These are phyloP conservation scores for Leptodontidium sp. DNA, from an alignment of 2,329 filamentous ascomycete genomes.

Conservation along the genomic window DNA sequence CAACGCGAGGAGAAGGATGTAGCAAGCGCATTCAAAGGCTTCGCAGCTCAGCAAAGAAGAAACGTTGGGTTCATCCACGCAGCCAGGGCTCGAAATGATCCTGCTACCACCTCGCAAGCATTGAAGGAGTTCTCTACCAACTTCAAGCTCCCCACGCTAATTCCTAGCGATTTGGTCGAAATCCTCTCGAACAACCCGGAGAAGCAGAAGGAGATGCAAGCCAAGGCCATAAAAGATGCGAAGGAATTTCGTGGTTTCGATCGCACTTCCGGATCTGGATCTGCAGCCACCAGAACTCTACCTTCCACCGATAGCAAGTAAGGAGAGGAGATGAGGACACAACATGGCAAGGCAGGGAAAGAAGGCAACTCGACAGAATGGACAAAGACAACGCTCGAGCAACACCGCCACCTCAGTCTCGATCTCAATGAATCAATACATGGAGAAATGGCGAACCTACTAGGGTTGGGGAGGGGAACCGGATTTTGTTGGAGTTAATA, in stretches of 20 bases:
- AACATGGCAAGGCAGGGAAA: neutral
- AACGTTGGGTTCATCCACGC: constrained; percentile 63
- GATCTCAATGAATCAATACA: neutral
- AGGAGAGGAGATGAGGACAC: neutral
- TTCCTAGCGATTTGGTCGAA: neutral
- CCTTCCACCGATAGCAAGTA: neutral
- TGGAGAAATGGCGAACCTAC: neutral
- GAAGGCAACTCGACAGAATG: neutral
- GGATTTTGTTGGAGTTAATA: neutral
- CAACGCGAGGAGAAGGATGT: constrained; percentile 57
- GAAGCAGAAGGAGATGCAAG: constrained; percentile 9
- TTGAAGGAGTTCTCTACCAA: constrained; percentile 11
- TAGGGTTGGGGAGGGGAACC: neutral
- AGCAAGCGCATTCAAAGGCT: constrained; percentile 68
- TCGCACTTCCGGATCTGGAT: neutral
- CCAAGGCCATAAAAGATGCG: neutral
- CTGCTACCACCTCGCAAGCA: constrained; percentile 54
- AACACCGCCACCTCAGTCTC: neutral
- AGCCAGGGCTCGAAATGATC: constrained; percentile 74
- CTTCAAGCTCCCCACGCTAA: constrained; percentile 14
- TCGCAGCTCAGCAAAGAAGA: constrained; percentile 64
- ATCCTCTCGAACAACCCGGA: constrained; percentile 1
- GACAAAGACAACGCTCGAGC: neutral
- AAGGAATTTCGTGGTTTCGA: neutral
- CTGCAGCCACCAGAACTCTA: neutral